Evolutionary conservation across 495 filamentous ascomycete species (phyloP).

Genomic region (Hyaloscypha hepaticicola): DNA sequence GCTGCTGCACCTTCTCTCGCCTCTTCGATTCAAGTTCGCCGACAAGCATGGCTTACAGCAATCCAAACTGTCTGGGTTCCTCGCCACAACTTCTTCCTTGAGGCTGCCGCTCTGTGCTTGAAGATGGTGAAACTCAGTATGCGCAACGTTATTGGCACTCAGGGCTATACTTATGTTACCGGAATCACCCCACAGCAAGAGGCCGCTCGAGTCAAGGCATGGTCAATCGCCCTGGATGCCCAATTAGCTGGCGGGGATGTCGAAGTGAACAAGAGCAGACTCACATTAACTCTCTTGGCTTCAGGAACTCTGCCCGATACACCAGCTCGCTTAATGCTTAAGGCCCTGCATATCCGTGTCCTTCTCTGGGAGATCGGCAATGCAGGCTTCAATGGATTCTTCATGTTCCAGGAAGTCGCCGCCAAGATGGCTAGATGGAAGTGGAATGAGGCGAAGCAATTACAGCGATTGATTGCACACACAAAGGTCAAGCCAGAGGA

Average conservation of each 20-base stretch:
- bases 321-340: conserved; percentile 84
- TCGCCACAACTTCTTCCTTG: conserved; percentile 77
- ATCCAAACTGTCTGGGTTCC: conserved; percentile 96
- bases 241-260: conserved; percentile 92
- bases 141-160: conserved; percentile 74
- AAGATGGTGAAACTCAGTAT: conserved; percentile 79
- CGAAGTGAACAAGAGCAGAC: conserved; percentile 82
- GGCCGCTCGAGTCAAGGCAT: conserved; percentile 82
- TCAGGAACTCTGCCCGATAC: conserved; percentile 85
- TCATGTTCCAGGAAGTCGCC: conserved; percentile 61
- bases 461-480: conserved; percentile 59
- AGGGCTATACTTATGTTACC: conserved; percentile 72
- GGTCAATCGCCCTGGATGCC: conserved; percentile 92
- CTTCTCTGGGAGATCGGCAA: conserved; percentile 77
- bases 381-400: conserved; percentile 58
- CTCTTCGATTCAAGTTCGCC: conserved; percentile 80
- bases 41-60: conserved; percentile 91
- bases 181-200: conserved; percentile 85
- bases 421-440: conserved; percentile 67
- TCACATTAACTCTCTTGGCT: conserved; percentile 84
- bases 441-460: conserved; percentile 75
- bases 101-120: conserved; percentile 74
- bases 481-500: conserved; percentile 52
- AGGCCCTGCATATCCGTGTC: conserved; percentile 86
- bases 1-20: conserved; percentile 65